Evolutionary conservation across 495 filamentous ascomycete species (phyloP), one percentile per base, ranked within the genome.

Genomic region (Friedmanniomyces simplex): DNA sequence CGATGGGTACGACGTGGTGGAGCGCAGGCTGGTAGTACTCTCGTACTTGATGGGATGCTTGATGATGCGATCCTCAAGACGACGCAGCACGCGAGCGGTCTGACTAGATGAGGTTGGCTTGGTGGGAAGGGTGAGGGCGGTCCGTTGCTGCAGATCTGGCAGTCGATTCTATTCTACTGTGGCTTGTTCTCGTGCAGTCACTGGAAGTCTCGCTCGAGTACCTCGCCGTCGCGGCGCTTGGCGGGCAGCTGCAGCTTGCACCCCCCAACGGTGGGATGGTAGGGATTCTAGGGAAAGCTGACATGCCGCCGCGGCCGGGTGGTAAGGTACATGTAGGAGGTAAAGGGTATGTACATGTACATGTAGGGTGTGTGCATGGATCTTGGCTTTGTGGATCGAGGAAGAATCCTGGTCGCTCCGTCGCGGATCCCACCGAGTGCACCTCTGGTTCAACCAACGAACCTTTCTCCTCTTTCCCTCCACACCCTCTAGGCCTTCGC

Each of bases 401-500:
- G 28, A 5, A 3, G 39, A 43, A 20, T 43, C 39, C 14, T 20
- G 39, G 39, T 13, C 39, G 39, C 39, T 43, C n/a, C n/a, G n/a
- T n/a, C 14, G 26, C 25, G 50, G 18, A 39, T 21, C 52, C 52
- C 34, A 54, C 36, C 52, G 20, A 22, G 37, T 24, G 10, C 50
- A 45, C 26, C 52, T 54, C 43, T 25, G 52, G 36, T 54, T 54
- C 52, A 54, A 54, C 52, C 52, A 10, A n/a, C 20, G 16, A 30
- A 39, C 50, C 50, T 39, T 52, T 39, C 6, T 18, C 25, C 30
- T n/a, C 25, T 5, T 5, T 39, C 28, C 50, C 50, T 37, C 34
- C 30, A 18, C 50, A 52, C 25, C n/a, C 50, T 39, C 50, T 39
- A 52, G 50, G 50, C 50, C 50, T 4, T 52, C 36, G 50, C 50